Conservation (phyloP, 257 asterid species). For the Solanum chiquidenum region DNA sequence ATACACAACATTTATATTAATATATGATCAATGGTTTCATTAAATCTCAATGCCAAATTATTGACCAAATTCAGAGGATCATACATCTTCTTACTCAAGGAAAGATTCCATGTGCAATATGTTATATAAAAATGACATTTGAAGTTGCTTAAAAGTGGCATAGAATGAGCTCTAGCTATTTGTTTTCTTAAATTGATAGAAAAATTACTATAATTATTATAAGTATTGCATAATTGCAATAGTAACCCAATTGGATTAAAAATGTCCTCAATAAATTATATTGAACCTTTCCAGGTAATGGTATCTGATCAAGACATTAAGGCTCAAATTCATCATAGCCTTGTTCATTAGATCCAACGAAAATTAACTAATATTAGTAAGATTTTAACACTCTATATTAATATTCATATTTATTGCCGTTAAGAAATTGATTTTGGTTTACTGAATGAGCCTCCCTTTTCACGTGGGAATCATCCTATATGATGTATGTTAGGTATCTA, state of each 20-base stretch:
- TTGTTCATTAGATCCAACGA: neutral
- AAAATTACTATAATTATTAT: too few relatives aligned
- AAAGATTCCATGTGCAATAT: neutral
- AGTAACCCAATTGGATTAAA: neutral
- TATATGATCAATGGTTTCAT: neutral
- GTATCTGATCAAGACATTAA: neutral
- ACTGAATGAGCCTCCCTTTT: neutral
- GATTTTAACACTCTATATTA: neutral
- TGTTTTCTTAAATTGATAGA: neutral
- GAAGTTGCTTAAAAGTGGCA: neutral
- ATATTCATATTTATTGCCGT: neutral
- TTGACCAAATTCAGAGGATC: neutral
- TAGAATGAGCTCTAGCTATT: neutral
- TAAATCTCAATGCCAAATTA: neutral
- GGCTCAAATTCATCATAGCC: neutral
- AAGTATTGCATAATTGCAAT: neutral
- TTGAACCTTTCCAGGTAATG: neutral
- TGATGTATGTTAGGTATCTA: neutral
- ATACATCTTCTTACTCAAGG: neutral
- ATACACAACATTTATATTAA: neutral
- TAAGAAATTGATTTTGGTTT: too few relatives aligned
- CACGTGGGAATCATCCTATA: neutral
- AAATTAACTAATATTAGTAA: too few relatives aligned
- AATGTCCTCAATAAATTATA: neutral
- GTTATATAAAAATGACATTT: neutral